A percentile compares a stretch with the other conserved stretches of the same genome.
These are phyloP conservation scores for Magnaporthiopsis incrustans DNA, from an alignment of 2,329 filamentous ascomycete genomes.

Conservation along the genomic window DNA sequence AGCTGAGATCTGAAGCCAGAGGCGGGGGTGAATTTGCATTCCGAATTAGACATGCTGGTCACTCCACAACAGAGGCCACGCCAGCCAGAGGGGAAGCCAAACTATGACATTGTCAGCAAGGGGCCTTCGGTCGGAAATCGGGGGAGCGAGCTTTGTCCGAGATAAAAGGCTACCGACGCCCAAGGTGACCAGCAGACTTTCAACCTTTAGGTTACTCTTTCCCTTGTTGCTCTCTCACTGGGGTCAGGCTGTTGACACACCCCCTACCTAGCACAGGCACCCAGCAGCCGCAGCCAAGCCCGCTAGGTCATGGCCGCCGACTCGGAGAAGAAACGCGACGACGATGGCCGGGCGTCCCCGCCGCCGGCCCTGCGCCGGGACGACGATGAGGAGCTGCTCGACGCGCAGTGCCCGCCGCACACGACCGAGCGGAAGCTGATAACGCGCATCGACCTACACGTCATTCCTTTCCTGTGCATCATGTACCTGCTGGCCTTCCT, in stretches of 20 bases:
- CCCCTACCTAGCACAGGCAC: too few relatives aligned
- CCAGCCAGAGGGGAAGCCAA: not conserved
- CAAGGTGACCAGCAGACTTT: not conserved
- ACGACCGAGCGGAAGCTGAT: slow-evolving; percentile 59
- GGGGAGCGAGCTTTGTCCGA: not conserved
- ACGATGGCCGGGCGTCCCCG: not conserved
- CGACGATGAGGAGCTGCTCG: slow-evolving; percentile 22
- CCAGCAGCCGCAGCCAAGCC: not conserved
- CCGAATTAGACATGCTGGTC: not conserved
- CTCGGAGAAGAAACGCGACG: not conserved
- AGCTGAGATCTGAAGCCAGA: not conserved
- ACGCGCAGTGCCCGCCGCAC: slow-evolving; percentile 38
- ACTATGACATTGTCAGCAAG: not conserved
- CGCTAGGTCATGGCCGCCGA: not conserved
- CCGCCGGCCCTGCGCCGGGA: slow-evolving; percentile 10
- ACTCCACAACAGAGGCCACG: not conserved
- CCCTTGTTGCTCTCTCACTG: too few relatives aligned
- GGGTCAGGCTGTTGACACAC: too few relatives aligned
- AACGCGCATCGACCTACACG: slow-evolving; percentile 60
- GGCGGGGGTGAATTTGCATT: not conserved
- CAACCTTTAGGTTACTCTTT: too few relatives aligned
- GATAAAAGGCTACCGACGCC: not conserved
- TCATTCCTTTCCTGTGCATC: slow-evolving; percentile 66
- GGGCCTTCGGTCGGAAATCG: not conserved
- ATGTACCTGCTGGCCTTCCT: slow-evolving; percentile 65